A percentile compares a stretch with the other conserved stretches of the same genome.
Conservation (phyloP, 148 eudicot species). For the Diospyros lotus region DNA sequence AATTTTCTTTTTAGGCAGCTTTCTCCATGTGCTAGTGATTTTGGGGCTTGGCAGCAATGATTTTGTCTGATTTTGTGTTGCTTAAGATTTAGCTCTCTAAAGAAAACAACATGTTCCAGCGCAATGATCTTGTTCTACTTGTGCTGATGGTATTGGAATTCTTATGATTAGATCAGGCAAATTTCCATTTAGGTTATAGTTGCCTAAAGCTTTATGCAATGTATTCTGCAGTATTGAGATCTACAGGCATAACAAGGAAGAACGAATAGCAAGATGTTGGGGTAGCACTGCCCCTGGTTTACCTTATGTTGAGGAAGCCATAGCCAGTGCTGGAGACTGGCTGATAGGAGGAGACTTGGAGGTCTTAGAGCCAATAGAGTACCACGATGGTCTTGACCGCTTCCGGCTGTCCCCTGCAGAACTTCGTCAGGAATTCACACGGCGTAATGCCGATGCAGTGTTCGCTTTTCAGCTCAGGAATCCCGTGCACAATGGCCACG, state of each 20-base stretch:
- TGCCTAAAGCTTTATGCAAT: constrained; percentile 7
- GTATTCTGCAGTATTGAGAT: constrained; percentile 54
- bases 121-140: too few species aligned
- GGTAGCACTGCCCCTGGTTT: constrained; percentile 77
- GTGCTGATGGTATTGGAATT: neutral
- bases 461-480: constrained; percentile 89
- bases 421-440: constrained; percentile 56
- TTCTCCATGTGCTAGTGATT: too few species aligned
- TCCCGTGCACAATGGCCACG: constrained; percentile 88
- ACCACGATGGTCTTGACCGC: constrained; percentile 65
- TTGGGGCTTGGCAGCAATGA: too few species aligned
- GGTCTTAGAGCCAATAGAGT: constrained; percentile 67
- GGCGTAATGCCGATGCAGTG: constrained; percentile 72
- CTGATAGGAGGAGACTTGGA: constrained; percentile 73
- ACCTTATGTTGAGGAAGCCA: constrained; percentile 69
- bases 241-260: constrained; percentile 85
- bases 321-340: constrained; percentile 68
- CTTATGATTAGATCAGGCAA: neutral
- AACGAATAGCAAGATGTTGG: constrained; percentile 78
- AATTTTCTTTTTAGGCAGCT: too few species aligned
- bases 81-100: too few species aligned
- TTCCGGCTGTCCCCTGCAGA: constrained; percentile 65
- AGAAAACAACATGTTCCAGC: too few species aligned
- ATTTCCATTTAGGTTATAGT: neutral
- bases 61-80: too few species aligned